phyloP scores from a whole-genome alignment of 2,329 filamentous ascomycete species.

The Apiospora koreana region DNA sequence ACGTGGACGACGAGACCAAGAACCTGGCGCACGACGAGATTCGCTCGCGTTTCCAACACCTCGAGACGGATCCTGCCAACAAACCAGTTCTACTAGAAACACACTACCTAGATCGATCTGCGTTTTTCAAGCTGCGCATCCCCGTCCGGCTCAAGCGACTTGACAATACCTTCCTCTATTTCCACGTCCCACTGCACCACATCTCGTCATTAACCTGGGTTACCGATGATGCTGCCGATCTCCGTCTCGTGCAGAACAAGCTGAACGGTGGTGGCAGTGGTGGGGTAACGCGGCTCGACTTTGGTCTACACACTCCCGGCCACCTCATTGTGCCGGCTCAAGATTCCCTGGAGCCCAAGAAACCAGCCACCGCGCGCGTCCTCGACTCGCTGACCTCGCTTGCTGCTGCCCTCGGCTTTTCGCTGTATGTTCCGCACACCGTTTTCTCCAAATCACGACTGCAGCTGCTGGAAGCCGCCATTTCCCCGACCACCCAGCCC shows the following conservation, averaged over 20 bases:
- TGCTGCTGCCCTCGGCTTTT: neutral
- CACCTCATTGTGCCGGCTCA: slow-evolving; percentile 6
- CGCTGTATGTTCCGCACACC: neutral
- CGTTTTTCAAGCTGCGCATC: slow-evolving; percentile 1
- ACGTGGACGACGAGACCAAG: neutral
- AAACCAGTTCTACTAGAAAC: slow-evolving; percentile 4
- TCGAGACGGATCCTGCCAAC: slow-evolving; percentile 6
- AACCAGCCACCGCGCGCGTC: neutral
- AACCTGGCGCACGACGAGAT: neutral
- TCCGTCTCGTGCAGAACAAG: neutral
- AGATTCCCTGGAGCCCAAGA: slow-evolving; percentile 1
- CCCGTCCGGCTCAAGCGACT: neutral
- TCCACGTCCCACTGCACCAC: slow-evolving; percentile 1
- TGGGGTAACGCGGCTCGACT: neutral
- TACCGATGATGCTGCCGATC: neutral
- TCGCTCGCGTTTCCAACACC: neutral
- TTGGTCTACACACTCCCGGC: neutral
- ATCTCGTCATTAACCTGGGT: neutral
- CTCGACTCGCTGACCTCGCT: neutral
- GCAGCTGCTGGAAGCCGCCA: neutral
- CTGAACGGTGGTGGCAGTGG: neutral
- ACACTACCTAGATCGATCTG: neutral
- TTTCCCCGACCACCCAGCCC: neutral
- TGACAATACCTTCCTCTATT: slow-evolving; percentile 5
- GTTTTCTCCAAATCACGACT: slow-evolving; percentile 5